Evolutionary conservation across 192 early-diverging fungal genomes (phyloP), one percentile per base, ranked within the genome.

Genomic region (Thamnidium elegans): DNA sequence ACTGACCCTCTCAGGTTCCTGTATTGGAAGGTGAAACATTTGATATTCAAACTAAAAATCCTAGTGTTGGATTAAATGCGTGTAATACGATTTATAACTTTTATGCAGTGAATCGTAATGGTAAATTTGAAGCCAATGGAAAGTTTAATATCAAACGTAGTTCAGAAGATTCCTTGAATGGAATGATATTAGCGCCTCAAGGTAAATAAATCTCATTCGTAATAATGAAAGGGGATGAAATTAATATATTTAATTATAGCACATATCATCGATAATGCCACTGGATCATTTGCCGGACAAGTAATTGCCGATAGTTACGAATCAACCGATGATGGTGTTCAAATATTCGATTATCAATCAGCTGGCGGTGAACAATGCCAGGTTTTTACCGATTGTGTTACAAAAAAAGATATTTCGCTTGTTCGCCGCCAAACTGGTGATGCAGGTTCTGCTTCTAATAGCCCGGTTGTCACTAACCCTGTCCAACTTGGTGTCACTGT

Each of bases 161-260:
- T 31, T 45, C 59, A 7, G 46, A 43, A 30, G 14, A 47, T 8
- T 23, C 59, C 17, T 61, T 61, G 7, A 47, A 45, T 9, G 59
- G 59, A 47, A 44, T 44, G 23, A 30, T 61, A 9, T 44, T 61
- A 14, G 59, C 59, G n/a, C 59, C 59, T 48, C 59, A 61, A 61
- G 59, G 59, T 61, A 61, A 44, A 39, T 36, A 32, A 26, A 26
- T 26, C 3, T 26, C 26, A 26, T 26, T 26, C 3, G 26, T 26
- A 26, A 26, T 26, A 3, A 26, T 2, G 3, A 26, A 11, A 26
- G 26, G 26, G 26, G n/a, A n/a, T n/a, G n/a, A 26, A 26, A 26
- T 30, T 55, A 34, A 30, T 30, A 30, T 30, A 44, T 44, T 44
- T 44, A 8, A 13, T 13, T 44, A 34, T 39, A 56, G 55, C 55